Base-by-base conservation (phyloP, 2,329 filamentous ascomycete genomes). In the Ophiostoma angusticollis region DNA sequence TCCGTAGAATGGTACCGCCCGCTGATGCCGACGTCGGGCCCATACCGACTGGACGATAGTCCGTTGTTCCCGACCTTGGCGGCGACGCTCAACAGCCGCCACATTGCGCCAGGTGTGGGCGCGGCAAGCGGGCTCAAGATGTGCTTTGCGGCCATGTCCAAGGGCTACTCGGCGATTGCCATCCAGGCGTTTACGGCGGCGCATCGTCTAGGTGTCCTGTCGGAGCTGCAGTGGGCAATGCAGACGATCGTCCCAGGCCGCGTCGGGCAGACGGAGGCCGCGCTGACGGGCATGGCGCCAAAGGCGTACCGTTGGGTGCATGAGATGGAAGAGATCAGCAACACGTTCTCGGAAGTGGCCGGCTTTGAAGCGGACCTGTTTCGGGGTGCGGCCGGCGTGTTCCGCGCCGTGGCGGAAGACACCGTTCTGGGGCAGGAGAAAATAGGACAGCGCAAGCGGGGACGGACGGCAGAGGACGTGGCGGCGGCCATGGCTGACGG, bases 261-360 rank as follows among this genome's bases (percentile, higher is more conserved):
- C 25, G 62, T 64, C 12, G 54, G 59, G 19, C 52, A 58, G 35
- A 72, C 66, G 0, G 66, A 72, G 49, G 61, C 53, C 23, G 60
- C 49, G 9, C 41, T 54, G 21, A 45, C 44, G n/a, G 61, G 56
- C 12, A 81, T 85, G 70, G 67, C 79, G 18, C 73, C 75, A 7
- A 87, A 86, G 59, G 81, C 82, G 14, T 85, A 85, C 54, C 64
- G 82, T 9, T 87, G 81, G 80, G 76, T 84, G 0, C 63, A 67
- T 24, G 81, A 86, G 62, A 85, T 87, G 81, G 68, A 77, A 49
- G 75, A 86, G 63, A 84, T 87, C 51, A 72, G 70, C 4, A 61
- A 68, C 41, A 81, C 78, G 4, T 78, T 84, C 54, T 58, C 59
- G 6, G 68, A 72, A 30, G 76, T 80, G 39, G 79, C 75, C 1